Conservation (phyloP, 2,329 filamentous ascomycete species). For the Hypoxylon sp. region DNA sequence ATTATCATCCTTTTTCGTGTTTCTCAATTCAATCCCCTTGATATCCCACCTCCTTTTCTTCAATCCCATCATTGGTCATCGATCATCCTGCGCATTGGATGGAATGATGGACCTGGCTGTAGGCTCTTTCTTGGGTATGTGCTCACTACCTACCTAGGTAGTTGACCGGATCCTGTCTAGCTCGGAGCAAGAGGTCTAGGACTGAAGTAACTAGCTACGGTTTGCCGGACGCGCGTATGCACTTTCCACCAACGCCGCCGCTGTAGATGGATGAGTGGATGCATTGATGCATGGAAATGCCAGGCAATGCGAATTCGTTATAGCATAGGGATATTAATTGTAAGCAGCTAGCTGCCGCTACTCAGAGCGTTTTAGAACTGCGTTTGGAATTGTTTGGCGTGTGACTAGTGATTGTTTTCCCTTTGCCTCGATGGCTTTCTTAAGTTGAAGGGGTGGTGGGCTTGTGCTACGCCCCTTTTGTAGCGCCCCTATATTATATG, state of each 20-base stretch:
- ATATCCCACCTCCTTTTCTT: constrained; percentile 21
- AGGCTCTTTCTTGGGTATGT: constrained; percentile 20
- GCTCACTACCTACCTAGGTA: not conserved
- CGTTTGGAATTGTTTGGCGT: not conserved
- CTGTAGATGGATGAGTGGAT: not conserved
- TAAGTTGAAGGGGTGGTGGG: not conserved
- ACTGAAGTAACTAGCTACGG: not conserved
- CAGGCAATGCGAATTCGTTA: not conserved
- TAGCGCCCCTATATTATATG: not conserved
- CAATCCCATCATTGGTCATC: not conserved
- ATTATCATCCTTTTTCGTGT: not conserved
- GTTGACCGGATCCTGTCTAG: not conserved
- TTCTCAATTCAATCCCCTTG: not conserved
- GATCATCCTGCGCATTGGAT: constrained; percentile 18
- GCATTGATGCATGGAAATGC: not conserved
- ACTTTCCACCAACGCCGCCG: not conserved
- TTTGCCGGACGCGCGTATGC: not conserved
- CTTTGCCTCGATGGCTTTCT: not conserved
- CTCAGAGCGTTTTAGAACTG: not conserved
- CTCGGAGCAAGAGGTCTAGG: too few relatives aligned
- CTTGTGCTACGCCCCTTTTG: not conserved
- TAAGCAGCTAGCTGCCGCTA: not conserved
- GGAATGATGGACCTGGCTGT: not conserved
- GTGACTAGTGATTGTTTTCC: not conserved
- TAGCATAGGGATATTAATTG: constrained; percentile 20